These are phyloP conservation scores for Pichia insulana DNA, from an alignment of 805 yeast species.

Conservation along the genomic window DNA sequence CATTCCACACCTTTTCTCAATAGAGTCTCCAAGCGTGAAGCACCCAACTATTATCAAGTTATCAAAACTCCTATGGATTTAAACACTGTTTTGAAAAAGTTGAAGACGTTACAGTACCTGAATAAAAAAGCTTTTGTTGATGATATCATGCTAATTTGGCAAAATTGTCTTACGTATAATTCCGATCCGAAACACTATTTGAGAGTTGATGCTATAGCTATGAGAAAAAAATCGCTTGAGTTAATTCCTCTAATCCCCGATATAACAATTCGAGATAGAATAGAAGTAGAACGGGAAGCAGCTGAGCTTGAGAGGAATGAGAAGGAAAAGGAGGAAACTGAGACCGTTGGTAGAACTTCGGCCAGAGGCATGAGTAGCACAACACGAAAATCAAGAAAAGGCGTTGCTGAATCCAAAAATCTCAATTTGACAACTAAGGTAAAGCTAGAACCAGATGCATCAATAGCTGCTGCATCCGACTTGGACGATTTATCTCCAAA, in stretches of 20 bases:
- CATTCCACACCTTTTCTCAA: conserved; percentile 94
- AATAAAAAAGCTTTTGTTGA: conserved; percentile 89
- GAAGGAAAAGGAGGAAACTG: conserved; percentile 29
- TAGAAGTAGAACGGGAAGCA: conserved; percentile 64
- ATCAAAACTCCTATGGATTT: conserved; percentile 95
- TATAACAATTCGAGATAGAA: conserved; percentile 62
- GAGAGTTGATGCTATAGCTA: conserved; percentile 87
- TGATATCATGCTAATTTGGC: conserved; percentile 92
- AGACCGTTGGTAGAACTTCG: conserved; percentile 24
- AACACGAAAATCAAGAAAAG: conserved; percentile 29
- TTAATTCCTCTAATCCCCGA: conserved; percentile 85
- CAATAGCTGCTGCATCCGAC: no score
- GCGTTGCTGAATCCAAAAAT: background rate
- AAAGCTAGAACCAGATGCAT: no score
- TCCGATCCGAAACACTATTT: conserved; percentile 91
- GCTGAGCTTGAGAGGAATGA: conserved; percentile 28
- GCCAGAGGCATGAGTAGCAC: conserved; percentile 28
- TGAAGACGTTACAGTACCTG: conserved; percentile 72
- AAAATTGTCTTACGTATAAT: conserved; percentile 84
- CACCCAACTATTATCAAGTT: conserved; percentile 88
- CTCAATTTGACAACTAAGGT: background rate
- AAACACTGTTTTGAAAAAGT: conserved; percentile 85
- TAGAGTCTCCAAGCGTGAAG: conserved; percentile 95
- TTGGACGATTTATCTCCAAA: no score
- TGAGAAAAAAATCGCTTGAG: conserved; percentile 80